These are phyloP conservation scores for Fusarium fujikuroi DNA, from an alignment of 2,329 filamentous ascomycete genomes.

Conservation along the genomic window DNA sequence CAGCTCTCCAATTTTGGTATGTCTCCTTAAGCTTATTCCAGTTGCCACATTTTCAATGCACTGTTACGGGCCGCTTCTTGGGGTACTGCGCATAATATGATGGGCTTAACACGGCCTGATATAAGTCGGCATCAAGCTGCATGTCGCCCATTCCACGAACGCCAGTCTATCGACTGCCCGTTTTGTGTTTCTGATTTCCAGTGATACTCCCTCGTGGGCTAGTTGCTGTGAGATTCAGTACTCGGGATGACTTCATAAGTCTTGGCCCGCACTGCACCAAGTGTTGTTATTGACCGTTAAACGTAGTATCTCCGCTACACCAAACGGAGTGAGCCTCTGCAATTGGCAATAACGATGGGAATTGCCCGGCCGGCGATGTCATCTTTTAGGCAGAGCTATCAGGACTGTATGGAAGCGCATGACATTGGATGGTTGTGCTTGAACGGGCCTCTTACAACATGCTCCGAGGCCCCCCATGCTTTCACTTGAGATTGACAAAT, in stretches of 20 bases:
- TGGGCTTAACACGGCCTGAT: not conserved
- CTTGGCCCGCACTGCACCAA: not conserved
- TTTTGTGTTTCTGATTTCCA: not conserved
- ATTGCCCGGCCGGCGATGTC: slow-evolving; percentile 4
- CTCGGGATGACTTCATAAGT: slow-evolving; percentile 2
- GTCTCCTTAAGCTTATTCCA: not conserved
- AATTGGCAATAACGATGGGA: slow-evolving; percentile 11
- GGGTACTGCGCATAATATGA: not conserved
- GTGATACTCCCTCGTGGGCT: not conserved
- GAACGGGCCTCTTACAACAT: not conserved
- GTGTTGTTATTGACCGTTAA: slow-evolving; percentile 14
- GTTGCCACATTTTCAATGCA: not conserved
- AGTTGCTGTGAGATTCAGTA: not conserved
- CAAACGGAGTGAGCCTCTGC: slow-evolving; percentile 14
- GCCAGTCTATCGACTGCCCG: not conserved
- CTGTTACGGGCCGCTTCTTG: not conserved
- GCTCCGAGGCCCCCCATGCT: not conserved
- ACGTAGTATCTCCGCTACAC: slow-evolving; percentile 25
- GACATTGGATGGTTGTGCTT: not conserved
- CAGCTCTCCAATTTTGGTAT: not conserved
- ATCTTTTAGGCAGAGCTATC: slow-evolving; percentile 10
- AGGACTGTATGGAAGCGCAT: slow-evolving; percentile 1
- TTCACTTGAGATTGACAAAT: not conserved
- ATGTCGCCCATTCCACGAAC: not conserved
- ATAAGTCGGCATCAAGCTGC: not conserved